Base-by-base conservation (phyloP, 2,329 filamentous ascomycete genomes). In the Fusarium tupiense region DNA sequence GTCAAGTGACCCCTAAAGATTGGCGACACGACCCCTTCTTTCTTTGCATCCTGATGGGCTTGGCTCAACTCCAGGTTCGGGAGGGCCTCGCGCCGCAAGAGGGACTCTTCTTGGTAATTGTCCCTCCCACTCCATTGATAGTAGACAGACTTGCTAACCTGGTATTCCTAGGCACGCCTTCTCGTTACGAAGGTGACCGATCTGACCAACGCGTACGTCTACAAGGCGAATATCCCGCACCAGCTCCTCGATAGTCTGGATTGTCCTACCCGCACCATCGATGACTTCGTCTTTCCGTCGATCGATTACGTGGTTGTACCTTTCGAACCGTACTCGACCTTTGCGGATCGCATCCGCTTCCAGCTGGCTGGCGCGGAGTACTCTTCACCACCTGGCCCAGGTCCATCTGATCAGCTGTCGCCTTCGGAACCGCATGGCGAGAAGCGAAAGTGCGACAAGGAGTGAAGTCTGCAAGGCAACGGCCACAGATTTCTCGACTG, bases 391-490 rank as follows among this genome's bases (percentile, higher is more conserved):
- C n/a, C 31, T 35, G n/a, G 7, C 5, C 49, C 17, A 14, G 8
- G 3, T 16, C n/a, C 5, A 12, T 37, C 49, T 20, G 12, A 53
- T 26, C n/a, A 14, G 11, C 4, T n/a, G 7, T 12, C 5, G 3
- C 3, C n/a, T 24, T 24, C 49, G 31, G 31, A 37, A 3, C 11
- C 31, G 2, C 31, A 24, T 26, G 49, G 33, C 6, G 8, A 37
- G n/a, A 53, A 53, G 33, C 33, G 50, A 53, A 37, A 53, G 50
- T 13, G 33, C 17, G 19, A 53, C 6, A 11, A 35, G 5, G 22
- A n/a, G 8, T 24, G 7, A 35, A 2, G 0, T 14, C 2, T 11
- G 8, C 8, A 19, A n/a, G 17, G 11, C 1, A 13, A 20, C 4
- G 4, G 3, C 8, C 8, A 24, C 3, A 20, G 5, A 8, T 9